phyloP scores from a whole-genome alignment of 768 basidiomycete species.

The Rhizopogon sp. region DNA sequence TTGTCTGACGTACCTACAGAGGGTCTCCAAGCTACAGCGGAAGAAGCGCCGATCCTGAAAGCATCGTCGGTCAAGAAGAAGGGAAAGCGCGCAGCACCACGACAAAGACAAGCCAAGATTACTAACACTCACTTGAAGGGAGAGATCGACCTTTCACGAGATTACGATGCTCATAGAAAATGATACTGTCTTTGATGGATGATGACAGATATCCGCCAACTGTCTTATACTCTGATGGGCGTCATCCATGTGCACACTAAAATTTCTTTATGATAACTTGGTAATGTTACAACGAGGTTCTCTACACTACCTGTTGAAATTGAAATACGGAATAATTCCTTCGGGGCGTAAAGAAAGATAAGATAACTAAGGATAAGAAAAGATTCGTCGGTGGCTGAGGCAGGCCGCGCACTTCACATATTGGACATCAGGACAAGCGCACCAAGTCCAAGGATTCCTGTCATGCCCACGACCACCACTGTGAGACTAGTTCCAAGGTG shows the following conservation, averaged over 20 bases:
- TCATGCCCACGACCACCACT: constrained; percentile 39
- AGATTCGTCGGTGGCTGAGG: neutral
- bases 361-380: neutral
- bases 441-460: constrained; percentile 43
- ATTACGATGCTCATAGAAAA: constrained; percentile 40
- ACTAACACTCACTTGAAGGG: constrained; percentile 87
- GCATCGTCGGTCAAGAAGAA: constrained; percentile 71
- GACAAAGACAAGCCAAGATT: constrained; percentile 74
- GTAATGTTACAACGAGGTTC: no score
- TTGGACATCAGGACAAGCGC: constrained; percentile 50
- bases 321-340: no score
- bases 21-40: constrained; percentile 75
- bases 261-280: no score
- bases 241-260: no score
- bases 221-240: no score
- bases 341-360: no score
- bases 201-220: no score
- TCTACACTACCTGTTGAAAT: no score
- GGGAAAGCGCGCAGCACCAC: constrained; percentile 68
- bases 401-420: constrained; percentile 27
- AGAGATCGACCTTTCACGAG: constrained; percentile 79
- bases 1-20: constrained; percentile 35
- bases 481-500: constrained; percentile 40
- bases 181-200: neutral
- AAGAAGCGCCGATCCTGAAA: constrained; percentile 53